Evolutionary conservation across 1,139 yeast species (phyloP), one percentile per base, ranked within the genome.

Genomic region (Saccharomyces hybrid): DNA sequence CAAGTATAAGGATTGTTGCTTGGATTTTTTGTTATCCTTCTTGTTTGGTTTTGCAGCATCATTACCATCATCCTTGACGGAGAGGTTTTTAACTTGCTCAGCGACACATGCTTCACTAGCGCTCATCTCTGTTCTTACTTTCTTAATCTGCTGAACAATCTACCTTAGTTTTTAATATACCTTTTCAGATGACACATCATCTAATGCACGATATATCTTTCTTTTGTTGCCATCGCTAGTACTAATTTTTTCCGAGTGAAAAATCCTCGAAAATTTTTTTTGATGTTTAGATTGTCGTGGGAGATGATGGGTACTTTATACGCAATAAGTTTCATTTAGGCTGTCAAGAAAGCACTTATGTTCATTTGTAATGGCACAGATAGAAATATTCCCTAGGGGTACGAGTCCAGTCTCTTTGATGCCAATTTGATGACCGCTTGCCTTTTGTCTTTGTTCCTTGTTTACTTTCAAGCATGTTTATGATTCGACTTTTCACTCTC

Each of bases 51-150:
- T 62, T 28, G 52, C 51, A 50, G 54, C 55, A 20, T 20, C 61
- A 34, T 38, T 20, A 38, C 44, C 25, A 20, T 16, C 9, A 16
- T 73, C 78, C 54, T 71, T 65, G 49, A 82, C 74, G 52, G 81
- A 72, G 69, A 83, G 72, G 57, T 78, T 73, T 60, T 79, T 80
- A 54, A 83, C 83, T 68, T 82, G 77, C 59, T 80, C 77, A 57
- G 76, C 76, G 57, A 81, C 66, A 59, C 72, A 75, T 54, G 75
- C 73, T 38, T 38, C 44, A 20, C 16, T 50, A 23, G 50, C 20
- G 6, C 25, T 20, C 28, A 30, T 31, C 14, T 27, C 44, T 16
- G n/a, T 49, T 31, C 23, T n/a, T 38, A 16, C 9, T 16, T 38
- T 38, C 44, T 16, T 38, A 13, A 5, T 11, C 13, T 38, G 25